phyloP scores from a whole-genome alignment of 805 yeast species.

The Suhomyces faveliae region DNA sequence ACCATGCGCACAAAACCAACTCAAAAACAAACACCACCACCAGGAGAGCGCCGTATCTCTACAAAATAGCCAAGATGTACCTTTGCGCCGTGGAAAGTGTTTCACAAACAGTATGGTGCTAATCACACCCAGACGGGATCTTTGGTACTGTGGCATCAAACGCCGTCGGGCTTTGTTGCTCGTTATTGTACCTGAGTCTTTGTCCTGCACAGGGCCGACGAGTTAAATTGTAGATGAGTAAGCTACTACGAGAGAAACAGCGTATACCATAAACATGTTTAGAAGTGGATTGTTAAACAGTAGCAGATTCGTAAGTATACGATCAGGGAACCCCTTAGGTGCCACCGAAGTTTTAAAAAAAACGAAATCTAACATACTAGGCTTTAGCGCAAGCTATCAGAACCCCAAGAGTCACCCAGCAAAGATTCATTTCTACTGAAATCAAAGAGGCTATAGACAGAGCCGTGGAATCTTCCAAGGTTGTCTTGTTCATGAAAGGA shows the following conservation, averaged over 20 bases:
- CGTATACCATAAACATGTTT: conserved; percentile 15
- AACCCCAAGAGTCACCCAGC: conserved; percentile 4
- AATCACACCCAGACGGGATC: no score
- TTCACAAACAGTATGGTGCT: no score
- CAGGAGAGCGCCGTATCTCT: background rate
- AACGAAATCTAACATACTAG: background rate
- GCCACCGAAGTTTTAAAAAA: background rate
- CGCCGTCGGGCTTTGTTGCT: background rate
- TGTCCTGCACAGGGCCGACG: conserved; percentile 8
- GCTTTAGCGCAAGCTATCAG: conserved; percentile 1
- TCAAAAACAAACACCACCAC: background rate
- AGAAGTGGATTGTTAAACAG: conserved; percentile 14
- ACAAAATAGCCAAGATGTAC: background rate
- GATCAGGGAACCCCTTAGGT: background rate
- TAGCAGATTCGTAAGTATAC: conserved; percentile 15
- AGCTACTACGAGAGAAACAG: conserved; percentile 3
- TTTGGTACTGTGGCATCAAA: background rate
- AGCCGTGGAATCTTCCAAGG: conserved; percentile 88
- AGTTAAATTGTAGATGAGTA: conserved; percentile 8
- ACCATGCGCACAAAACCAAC: background rate
- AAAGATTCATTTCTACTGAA: conserved; percentile 67
- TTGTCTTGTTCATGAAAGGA: conserved; percentile 97
- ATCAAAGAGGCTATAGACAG: conserved; percentile 79
- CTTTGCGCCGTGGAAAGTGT: background rate
- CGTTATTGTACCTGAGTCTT: background rate